Percentiles rank a stretch among this genome's conserved stretches.
Conservation (phyloP, 164 flowering plant species). For the Santalum album region DNA sequence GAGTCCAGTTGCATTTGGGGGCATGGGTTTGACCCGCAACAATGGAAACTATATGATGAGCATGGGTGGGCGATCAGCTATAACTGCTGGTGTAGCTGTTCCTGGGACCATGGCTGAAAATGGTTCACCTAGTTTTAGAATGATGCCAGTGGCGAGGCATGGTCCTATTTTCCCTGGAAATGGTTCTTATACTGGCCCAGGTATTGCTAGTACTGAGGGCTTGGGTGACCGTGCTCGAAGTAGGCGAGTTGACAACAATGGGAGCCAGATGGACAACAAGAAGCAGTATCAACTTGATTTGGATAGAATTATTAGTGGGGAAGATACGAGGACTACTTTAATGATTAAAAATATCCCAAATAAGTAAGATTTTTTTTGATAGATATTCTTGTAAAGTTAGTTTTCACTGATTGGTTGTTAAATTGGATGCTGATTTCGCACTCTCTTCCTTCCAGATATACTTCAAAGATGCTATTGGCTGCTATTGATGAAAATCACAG, state of each 20-base stretch:
- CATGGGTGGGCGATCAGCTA: neutral
- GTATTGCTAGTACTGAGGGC: neutral
- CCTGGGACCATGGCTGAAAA: neutral
- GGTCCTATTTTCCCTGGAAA: conserved; percentile 1
- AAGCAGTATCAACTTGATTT: conserved; percentile 49
- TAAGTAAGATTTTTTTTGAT: conserved; percentile 23
- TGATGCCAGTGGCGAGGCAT: neutral
- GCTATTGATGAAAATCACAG: conserved; percentile 46
- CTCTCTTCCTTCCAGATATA: conserved; percentile 24
- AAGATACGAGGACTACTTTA: conserved; percentile 44
- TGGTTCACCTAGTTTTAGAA: conserved; percentile 2
- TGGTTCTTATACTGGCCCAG: conserved; percentile 1
- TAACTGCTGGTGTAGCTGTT: neutral
- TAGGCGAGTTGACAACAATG: neutral
- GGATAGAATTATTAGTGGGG: conserved; percentile 37
- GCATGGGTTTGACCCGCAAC: neutral
- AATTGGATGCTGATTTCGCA: neutral
- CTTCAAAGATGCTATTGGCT: conserved; percentile 49
- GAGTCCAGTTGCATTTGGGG: conserved; percentile 1
- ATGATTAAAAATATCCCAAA: conserved; percentile 61
- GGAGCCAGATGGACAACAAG: conserved; percentile 17
- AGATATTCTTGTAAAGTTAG: neutral
- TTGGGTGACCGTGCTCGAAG: conserved; percentile 1
- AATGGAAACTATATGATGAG: conserved; percentile 3
- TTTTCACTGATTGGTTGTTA: neutral